phyloP scores from a whole-genome alignment of 2,329 filamentous ascomycete species.

The Fusarium sp. region DNA sequence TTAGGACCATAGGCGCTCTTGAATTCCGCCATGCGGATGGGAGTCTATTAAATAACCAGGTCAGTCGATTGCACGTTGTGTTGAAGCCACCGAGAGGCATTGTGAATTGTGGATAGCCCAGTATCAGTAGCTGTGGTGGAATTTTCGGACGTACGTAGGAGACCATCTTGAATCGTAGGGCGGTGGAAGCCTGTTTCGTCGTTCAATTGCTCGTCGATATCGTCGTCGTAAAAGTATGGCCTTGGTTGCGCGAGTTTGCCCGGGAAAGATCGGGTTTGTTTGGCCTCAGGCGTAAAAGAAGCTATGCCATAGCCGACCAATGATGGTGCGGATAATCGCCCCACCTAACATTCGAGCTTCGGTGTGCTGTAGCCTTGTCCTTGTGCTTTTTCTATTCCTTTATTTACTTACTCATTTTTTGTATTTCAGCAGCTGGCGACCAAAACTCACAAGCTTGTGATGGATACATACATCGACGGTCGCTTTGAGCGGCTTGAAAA shows the following conservation, averaged over 20 bases:
- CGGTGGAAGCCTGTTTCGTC: slow-evolving; percentile 50
- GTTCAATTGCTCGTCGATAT: slow-evolving; percentile 55
- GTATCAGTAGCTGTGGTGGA: not conserved
- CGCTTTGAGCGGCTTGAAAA: slow-evolving; percentile 77
- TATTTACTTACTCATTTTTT: slow-evolving; percentile 19
- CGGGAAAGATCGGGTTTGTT: slow-evolving; percentile 53
- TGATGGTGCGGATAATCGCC: not conserved
- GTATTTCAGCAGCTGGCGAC: not conserved
- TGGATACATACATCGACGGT: slow-evolving; percentile 73
- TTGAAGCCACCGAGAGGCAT: slow-evolving; percentile 23
- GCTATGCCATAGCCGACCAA: slow-evolving; percentile 34
- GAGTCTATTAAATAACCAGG: slow-evolving; percentile 57
- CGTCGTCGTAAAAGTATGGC: slow-evolving; percentile 48
- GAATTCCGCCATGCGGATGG: slow-evolving; percentile 64
- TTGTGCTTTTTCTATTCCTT: not conserved
- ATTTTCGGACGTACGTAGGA: slow-evolving; percentile 53
- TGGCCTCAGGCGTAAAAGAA: slow-evolving; percentile 52
- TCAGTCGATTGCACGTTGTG: slow-evolving; percentile 48
- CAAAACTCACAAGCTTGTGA: slow-evolving; percentile 47
- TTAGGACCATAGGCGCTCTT: slow-evolving; percentile 75
- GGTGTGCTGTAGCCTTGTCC: slow-evolving; percentile 23
- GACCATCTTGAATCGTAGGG: slow-evolving; percentile 57
- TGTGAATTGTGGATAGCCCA: not conserved
- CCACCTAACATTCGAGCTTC: slow-evolving; percentile 45
- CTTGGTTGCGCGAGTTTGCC: slow-evolving; percentile 53